A percentile compares a stretch with the other conserved stretches of the same genome.
These are phyloP conservation scores for Lactarius quietus DNA, from an alignment of 768 basidiomycete species.

Conservation along the genomic window DNA sequence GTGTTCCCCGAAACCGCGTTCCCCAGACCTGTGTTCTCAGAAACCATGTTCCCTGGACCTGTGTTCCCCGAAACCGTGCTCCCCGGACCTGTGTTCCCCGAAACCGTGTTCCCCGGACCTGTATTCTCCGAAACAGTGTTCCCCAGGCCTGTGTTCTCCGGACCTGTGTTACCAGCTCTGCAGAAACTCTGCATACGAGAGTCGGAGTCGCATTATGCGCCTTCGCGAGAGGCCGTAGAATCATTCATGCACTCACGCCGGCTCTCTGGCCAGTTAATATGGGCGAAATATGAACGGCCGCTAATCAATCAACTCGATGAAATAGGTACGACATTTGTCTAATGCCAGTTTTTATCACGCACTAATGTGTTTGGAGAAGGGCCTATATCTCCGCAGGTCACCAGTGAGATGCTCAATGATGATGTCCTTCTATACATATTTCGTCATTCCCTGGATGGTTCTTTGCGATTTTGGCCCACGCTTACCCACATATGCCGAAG, in stretches of 20 bases:
- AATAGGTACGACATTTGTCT: not conserved
- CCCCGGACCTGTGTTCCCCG: no score
- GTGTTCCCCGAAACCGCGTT: no score
- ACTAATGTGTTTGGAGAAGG: not conserved
- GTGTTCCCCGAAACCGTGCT: no score
- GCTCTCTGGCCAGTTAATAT: not conserved
- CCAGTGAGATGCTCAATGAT: not conserved
- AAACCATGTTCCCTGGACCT: no score
- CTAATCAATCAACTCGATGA: not conserved
- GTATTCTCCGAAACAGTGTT: no score
- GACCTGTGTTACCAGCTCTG: not conserved
- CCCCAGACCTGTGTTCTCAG: no score
- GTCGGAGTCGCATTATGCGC: not conserved
- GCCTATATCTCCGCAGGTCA: not conserved
- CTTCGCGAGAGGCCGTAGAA: not conserved
- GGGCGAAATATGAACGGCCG: not conserved
- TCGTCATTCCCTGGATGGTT: not conserved
- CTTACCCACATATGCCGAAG: not conserved
- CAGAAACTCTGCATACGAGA: not conserved
- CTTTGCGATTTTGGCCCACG: not conserved
- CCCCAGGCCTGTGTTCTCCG: no score
- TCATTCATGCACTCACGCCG: not conserved
- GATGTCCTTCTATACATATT: not conserved
- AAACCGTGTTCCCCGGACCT: no score
- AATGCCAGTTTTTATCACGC: not conserved